Base-by-base conservation (phyloP, 2,329 filamentous ascomycete species). In the Aureobasidium melanogenum region DNA sequence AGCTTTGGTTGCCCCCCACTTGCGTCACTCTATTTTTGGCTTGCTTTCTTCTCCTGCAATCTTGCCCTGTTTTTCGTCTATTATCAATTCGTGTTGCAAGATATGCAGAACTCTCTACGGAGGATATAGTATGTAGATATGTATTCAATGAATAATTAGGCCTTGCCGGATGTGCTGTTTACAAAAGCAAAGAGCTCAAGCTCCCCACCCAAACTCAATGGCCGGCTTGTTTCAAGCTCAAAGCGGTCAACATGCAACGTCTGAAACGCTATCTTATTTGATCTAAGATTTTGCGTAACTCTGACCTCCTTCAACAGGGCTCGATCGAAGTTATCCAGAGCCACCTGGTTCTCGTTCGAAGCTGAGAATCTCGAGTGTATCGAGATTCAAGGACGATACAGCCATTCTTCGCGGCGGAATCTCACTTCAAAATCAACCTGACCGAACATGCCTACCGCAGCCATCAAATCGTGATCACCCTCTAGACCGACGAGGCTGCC, bases 361-460 rank as follows among this genome's bases (percentile, higher is more conserved):
- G 32, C 5, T 5, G 5, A 36, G 14, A 36, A 15, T 2, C 32
- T 15, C 12, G 32, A 15, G 15, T 15, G 32, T 36, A 36, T 15
- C 32, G 3, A n/a, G 12, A 4, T 43, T 2, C 2, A 43, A 22
- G 30, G 26, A 19, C 54, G 54, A 7, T 58, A 73, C 56, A 67
- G 51, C 70, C 71, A 73, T 36, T 71, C 68, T 14, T 69, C 67
- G 34, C 64, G 64, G 24, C 66, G 64, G 51, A 71, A 72, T 17
- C 68, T 76, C 10, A 87, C 81, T 72, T 91, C 87, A 65, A 89
- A 86, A 51, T 81, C 80, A 1, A 88, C 82, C n/a, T 75, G 79
- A 2, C 87, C 85, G 71, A 86, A 91, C 14, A 85, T 81, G 1
- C 89, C 89, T 48, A 94, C 78, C 0, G 87, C 84, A 17, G 84